phyloP scores from a whole-genome alignment of 345 rosid species.

The Arabidopsis suecica region DNA sequence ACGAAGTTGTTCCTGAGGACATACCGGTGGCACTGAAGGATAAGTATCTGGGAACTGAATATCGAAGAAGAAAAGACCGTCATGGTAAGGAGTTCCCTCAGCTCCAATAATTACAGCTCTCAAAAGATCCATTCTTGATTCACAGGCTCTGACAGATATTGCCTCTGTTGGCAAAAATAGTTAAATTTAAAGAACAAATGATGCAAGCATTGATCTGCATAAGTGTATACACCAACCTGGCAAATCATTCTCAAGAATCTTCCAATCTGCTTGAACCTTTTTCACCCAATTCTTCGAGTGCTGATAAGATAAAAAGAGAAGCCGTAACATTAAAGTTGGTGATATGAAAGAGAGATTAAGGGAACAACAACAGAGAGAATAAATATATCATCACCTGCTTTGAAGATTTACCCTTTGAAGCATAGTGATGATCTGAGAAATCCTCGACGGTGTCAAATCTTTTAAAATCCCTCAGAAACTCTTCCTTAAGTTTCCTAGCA shows the following conservation, averaged over 20 bases:
- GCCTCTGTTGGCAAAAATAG: slow-evolving; percentile 53
- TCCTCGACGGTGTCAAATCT: slow-evolving; percentile 77
- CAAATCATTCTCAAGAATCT: slow-evolving; percentile 81
- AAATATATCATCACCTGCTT: slow-evolving; percentile 56
- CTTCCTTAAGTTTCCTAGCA: slow-evolving; percentile 41
- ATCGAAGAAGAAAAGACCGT: slow-evolving; percentile 95
- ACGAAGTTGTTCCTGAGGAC: slow-evolving; percentile 36
- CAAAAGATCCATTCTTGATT: slow-evolving; percentile 90
- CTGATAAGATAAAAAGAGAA: slow-evolving; percentile 48
- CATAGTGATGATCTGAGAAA: slow-evolving; percentile 73
- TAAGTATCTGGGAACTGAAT: slow-evolving; percentile 73
- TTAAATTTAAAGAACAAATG: slow-evolving; percentile 5
- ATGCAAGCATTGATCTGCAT: slow-evolving; percentile 19
- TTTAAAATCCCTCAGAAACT: slow-evolving; percentile 61
- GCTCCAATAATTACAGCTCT: slow-evolving; percentile 95
- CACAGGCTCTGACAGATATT: slow-evolving; percentile 84
- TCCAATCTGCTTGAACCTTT: slow-evolving; percentile 91
- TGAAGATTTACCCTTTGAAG: slow-evolving; percentile 42
- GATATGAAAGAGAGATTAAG: background rate
- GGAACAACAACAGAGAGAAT: background rate
- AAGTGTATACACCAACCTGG: slow-evolving; percentile 60
- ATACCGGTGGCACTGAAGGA: slow-evolving; percentile 85
- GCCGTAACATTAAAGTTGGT: background rate
- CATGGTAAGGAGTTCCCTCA: slow-evolving; percentile 96
- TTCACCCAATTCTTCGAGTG: slow-evolving; percentile 72